phyloP scores from a whole-genome alignment of 169 alveolate species.

The Miamiensis avidus region DNA sequence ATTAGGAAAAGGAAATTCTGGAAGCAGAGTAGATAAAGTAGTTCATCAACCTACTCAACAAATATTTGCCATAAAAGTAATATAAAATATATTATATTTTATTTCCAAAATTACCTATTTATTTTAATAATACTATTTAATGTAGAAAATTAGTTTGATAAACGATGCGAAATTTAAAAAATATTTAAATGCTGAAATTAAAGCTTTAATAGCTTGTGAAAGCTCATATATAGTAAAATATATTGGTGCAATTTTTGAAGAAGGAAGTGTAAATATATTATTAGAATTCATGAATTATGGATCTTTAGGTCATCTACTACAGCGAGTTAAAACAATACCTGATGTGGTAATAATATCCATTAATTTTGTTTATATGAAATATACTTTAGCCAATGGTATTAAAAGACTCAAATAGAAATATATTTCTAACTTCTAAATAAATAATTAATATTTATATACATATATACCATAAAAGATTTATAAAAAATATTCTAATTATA shows the following conservation, averaged over 20 bases:
- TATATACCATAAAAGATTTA: neutral
- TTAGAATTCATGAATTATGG: neutral
- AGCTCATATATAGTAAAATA: neutral
- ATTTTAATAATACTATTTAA: too few species aligned
- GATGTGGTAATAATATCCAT: neutral
- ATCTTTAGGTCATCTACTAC: neutral
- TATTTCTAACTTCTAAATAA: too few species aligned
- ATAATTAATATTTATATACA: too few species aligned
- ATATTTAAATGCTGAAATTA: neutral
- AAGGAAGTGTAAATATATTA: neutral
- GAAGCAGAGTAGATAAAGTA: constrained; percentile 50
- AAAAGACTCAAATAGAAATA: constrained; percentile 26
- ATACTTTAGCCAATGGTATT: constrained; percentile 21
- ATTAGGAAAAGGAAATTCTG: constrained; percentile 59
- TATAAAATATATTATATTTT: neutral
- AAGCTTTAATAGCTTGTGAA: neutral
- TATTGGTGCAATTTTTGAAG: neutral
- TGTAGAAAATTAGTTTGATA: neutral
- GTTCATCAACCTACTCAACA: constrained; percentile 37
- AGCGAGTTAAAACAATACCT: neutral
- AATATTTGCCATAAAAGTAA: constrained; percentile 55
- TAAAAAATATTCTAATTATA: constrained; percentile 44
- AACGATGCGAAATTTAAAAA: neutral
- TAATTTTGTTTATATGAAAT: too few species aligned
- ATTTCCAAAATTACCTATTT: too few species aligned